Evolutionary conservation across 345 rosid species (phyloP).

Genomic region (Lepidium africanum): DNA sequence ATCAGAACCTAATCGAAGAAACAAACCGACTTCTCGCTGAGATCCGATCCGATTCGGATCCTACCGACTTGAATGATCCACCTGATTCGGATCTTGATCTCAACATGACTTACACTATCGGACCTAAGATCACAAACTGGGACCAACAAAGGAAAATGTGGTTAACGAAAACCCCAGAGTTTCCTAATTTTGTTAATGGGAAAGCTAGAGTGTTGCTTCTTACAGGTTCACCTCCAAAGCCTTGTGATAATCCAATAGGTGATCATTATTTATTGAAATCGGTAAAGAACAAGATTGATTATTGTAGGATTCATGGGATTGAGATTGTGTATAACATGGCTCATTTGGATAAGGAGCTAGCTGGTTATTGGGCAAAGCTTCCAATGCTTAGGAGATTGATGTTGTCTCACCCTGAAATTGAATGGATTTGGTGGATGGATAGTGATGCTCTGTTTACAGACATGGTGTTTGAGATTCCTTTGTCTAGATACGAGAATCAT

Average conservation of each 20-base stretch:
- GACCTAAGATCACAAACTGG: conserved; percentile 69
- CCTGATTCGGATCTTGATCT: conserved; percentile 45
- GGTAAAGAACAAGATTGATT: conserved; percentile 87
- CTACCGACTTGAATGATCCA: conserved; percentile 46
- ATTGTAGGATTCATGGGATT: conserved; percentile 93
- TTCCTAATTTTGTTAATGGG: conserved; percentile 55
- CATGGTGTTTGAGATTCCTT: conserved; percentile 79
- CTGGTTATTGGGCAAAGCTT: conserved; percentile 95
- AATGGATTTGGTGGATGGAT: conserved; percentile 99
- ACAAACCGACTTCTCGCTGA: conserved; percentile 77
- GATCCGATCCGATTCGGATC: conserved; percentile 86
- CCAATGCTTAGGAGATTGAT: conserved; percentile 83
- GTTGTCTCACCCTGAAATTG: conserved; percentile 87
- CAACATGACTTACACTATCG: conserved; percentile 62
- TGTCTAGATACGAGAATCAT: conserved; percentile 49
- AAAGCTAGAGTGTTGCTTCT: conserved; percentile 69
- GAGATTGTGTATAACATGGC: conserved; percentile 98
- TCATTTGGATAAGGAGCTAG: conserved; percentile 82
- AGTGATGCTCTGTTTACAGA: conserved; percentile 97
- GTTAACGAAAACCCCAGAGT: conserved; percentile 57
- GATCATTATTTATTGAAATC: conserved; percentile 85
- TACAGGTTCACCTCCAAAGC: conserved; percentile 86
- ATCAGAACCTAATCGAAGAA: conserved; percentile 72
- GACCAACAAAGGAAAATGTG: conserved; percentile 57
- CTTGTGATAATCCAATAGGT: conserved; percentile 89